phyloP scores from a whole-genome alignment of 2,329 filamentous ascomycete genomes.

The Pseudogymnoascus sp. region DNA sequence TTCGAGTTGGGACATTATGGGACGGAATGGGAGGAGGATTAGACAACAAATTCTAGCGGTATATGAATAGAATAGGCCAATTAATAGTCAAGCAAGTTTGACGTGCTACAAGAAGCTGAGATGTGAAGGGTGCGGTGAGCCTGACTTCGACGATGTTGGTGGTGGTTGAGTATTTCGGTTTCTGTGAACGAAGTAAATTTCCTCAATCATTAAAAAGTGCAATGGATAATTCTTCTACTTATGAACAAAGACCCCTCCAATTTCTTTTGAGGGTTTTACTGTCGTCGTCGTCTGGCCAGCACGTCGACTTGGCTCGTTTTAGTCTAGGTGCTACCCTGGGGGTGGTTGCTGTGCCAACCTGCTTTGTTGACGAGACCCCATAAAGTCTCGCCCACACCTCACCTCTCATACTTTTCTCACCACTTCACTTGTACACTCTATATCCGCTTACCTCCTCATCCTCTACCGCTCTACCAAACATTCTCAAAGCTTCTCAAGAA shows the following conservation, averaged over 20 bases:
- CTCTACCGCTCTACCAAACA: constrained; percentile 28
- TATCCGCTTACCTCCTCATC: constrained; percentile 27
- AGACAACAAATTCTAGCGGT: constrained; percentile 1
- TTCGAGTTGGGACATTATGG: background rate
- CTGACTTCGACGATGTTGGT: background rate
- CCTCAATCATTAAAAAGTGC: background rate
- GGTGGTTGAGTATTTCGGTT: background rate
- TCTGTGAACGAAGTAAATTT: background rate
- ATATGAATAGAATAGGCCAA: constrained; percentile 9
- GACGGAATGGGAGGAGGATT: constrained; percentile 6
- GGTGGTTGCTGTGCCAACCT: constrained; percentile 36
- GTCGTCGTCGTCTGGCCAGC: constrained; percentile 10
- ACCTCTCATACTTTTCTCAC: constrained; percentile 23
- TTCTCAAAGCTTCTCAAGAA: constrained; percentile 24
- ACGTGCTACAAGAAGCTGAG: background rate
- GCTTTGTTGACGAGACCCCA: constrained; percentile 25
- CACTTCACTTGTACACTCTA: constrained; percentile 26
- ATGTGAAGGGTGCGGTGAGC: background rate
- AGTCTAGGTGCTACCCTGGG: constrained; percentile 21
- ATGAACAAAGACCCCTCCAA: constrained; percentile 9
- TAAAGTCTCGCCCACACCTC: constrained; percentile 31
- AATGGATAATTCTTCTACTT: constrained; percentile 7
- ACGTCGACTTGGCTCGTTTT: constrained; percentile 15
- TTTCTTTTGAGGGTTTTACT: background rate
- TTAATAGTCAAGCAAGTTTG: background rate